Base-by-base conservation (phyloP, 2,329 filamentous ascomycete species). In the Ascochyta clinopodiicola region DNA sequence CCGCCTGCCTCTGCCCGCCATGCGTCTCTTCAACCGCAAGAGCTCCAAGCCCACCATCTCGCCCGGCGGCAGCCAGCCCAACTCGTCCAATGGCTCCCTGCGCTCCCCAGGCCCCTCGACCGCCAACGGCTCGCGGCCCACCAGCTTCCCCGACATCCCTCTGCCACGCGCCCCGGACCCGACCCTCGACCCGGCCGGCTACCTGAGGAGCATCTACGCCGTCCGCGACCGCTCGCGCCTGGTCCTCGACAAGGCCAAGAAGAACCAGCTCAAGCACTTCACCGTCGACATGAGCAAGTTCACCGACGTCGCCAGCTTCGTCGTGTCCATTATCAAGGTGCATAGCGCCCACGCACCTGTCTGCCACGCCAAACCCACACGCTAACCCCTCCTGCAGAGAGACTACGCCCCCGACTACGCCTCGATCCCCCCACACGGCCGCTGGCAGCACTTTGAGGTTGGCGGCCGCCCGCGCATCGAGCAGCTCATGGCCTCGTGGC, bases 291-390 rank as follows among this genome's bases (percentile, higher is more conserved):
- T 93, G 82, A 78, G 77, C 77, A 96, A 94, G 77, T 94, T 96
- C 73, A 78, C 82, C 40, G 90, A 94, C 62, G 94, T 94, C 1
- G 91, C 93, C 13, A 84, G 84, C 39, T 96, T 96, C 73, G 90
- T 96, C 9, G 88, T 94, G n/a, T 88, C 90, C 36, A 94, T 97
- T 61, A 96, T 97, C 80, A 96, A 96, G 89, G 92, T 93, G 79
- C 63, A 82, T 39, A 69, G 32, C 48, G 25, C 19, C 45, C 42
- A 7, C 3, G 6, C 13, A n/a, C 25, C n/a, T n/a, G 19, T 22
- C 21, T 24, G 19, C 22, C 19, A 17, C 42, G 15, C 19, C 47
- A 34, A 19, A 17, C 42, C 19, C 19, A 42, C 34, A 24, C 31
- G 21, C 53, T 44, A 27, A 47, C 48, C 34, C 34, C 12, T 12